Evolutionary conservation across 2,329 filamentous ascomycete species (phyloP), one percentile per base, ranked within the genome.

Genomic region (Capronia coronata): DNA sequence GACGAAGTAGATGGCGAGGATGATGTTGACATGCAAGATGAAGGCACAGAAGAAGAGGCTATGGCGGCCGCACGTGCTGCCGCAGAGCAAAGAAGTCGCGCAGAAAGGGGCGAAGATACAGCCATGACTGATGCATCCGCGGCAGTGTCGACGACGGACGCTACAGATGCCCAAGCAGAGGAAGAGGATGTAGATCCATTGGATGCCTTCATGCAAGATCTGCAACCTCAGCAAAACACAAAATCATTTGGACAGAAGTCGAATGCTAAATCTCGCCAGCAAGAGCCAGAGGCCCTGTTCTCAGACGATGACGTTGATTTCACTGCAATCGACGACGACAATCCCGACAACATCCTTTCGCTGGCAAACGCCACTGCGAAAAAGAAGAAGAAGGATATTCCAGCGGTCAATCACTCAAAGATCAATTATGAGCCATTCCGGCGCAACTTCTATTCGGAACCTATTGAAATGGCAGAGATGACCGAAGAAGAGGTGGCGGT

Each of bases 371-470:
- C 54, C 43, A 54, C 39, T 35, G 54, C 52, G 2, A 59, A 58
- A 42, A 77, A 76, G 63, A 96, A 95, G 73, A 96, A 95, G 75
- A 95, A 96, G 69, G 93, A 97, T 52, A 83, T 97, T n/a, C 89
- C 90, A 1, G 76, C 75, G 0, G 78, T 94, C 47, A 84, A 98
- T 68, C 94, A 97, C 67, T 78, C 75, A 61, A 97, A 96, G 69
- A 71, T 94, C 57, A 80, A 90, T 48, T 83, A 97, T 61, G 80
- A 90, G 60, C 79, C 85, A 2, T 89, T 98, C 65, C 80, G 91
- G 55, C 96, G 95, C 72, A 84, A 88, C 65, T 98, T 98, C 68
- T 98, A 95, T 76, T 83, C 86, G 8, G 90, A 97, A 65, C 90
- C 93, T 8, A 76, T 81, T 16, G 90, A 98, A 66, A 71, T 97